Base-by-base conservation (phyloP, 257 asterid species). In the Eustoma russellianum region DNA sequence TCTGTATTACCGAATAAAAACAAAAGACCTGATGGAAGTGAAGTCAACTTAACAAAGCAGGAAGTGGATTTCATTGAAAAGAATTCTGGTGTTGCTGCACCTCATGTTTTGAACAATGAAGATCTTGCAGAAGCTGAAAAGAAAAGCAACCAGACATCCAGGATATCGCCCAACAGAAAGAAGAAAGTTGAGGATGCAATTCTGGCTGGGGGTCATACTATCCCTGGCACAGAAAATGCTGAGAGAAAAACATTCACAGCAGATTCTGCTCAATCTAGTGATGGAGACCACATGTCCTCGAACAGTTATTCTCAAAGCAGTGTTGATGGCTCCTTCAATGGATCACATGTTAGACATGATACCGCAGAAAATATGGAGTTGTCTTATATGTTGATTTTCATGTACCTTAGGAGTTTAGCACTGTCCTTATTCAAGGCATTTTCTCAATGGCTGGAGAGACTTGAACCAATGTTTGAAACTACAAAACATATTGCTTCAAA, bases 381-480 rank as follows among this genome's bases (percentile, higher is more conserved):
- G 55, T 79, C 88, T 13, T 78, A 77, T 73, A 73, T 80, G 34
- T 41, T 67, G 44, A 61, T 73, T 62, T 77, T 82, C 67, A 81
- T 66, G 70, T 66, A 57, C 73, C 59, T 92, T 50, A 76, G 74
- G 74, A 66, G 72, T 56, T 70, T 73, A 45, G 76, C 77, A 40
- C 56, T 79, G 56, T 69, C 86, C 41, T 48, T 70, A 41, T 79
- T 81, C 53, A 71, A 77, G 68, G 72, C 80, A 44, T 87, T 83
- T 48, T 76, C 77, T 13, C 77, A 76, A 41, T 83, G 90, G 93
- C 59, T 87, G 47, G 90, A 85, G 78, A 83, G 78, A 71, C 71
- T 69, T 62, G 79, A 69, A 35, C 97, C 94, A 13, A 53, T 72
- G 43, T 46, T 82, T 60, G 57, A 52, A 18, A 40, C 58, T 67